Evolutionary conservation across 169 alveolate genomes (phyloP).

Genomic region (Amoebophrya sp.): DNA sequence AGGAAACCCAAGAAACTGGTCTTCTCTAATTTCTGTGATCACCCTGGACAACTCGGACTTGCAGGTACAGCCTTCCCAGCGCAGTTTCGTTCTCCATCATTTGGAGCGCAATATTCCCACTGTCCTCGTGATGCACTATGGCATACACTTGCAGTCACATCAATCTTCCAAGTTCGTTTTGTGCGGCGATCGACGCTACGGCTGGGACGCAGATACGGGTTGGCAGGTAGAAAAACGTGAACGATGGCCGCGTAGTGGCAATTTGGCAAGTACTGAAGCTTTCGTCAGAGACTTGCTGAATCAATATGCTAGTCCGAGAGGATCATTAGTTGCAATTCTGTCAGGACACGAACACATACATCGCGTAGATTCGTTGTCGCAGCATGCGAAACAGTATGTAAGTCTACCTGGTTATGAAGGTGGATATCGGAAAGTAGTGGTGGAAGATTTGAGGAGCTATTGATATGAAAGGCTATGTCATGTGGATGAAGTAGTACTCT

Average conservation of each 20-base stretch:
- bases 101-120: background rate
- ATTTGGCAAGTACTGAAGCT: background rate
- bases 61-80: background rate
- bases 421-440: background rate
- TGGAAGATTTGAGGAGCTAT: background rate
- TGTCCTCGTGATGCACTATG: background rate
- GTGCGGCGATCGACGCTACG: background rate
- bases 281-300: background rate
- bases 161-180: background rate
- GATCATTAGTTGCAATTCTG: background rate
- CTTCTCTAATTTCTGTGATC: too few species aligned
- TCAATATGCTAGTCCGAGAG: background rate
- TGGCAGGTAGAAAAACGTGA: background rate
- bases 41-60: background rate
- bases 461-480: too few species aligned
- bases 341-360: background rate
- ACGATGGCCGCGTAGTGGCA: background rate
- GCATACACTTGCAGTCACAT: background rate
- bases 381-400: background rate
- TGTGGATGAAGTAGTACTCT: too few species aligned
- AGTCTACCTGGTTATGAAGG: background rate
- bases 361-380: background rate
- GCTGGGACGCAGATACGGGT: background rate
- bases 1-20: too few species aligned
- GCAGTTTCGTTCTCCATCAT: background rate